Percentiles rank a stretch among this genome's conserved stretches.
phyloP scores from a whole-genome alignment of 202 grass and related monocot genomes.

The Miscanthus sacchariflorus region DNA sequence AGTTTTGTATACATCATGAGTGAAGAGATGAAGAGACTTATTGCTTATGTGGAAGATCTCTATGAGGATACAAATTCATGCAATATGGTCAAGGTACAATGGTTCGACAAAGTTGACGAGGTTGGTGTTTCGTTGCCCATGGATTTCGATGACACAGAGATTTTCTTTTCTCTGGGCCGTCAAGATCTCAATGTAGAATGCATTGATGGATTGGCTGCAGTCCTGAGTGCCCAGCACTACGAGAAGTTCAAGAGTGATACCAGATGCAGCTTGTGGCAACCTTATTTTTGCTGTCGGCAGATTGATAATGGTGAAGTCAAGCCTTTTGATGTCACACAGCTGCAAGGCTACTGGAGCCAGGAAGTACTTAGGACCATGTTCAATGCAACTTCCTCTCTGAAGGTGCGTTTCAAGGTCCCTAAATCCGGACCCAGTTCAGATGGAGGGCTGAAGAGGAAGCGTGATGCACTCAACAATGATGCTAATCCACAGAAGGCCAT shows the following conservation, averaged over 20 bases:
- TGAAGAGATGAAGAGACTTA: conserved; percentile 86
- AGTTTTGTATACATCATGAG: conserved; percentile 87
- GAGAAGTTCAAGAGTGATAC: conserved; percentile 69
- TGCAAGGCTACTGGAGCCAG: conserved; percentile 96
- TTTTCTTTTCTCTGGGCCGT: conserved; percentile 87
- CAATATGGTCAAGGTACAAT: conserved; percentile 83
- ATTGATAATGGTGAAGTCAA: conserved; percentile 76
- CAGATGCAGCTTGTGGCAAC: conserved; percentile 52
- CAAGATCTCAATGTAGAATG: conserved; percentile 97
- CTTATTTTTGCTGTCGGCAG: conserved; percentile 71
- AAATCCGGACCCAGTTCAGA: conserved; percentile 51
- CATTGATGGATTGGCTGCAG: conserved; percentile 91
- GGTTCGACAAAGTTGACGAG: conserved; percentile 94
- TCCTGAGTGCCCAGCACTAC: conserved; percentile 80
- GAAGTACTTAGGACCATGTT: conserved; percentile 76
- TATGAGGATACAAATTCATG: conserved; percentile 75
- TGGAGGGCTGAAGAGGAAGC: conserved; percentile 63
- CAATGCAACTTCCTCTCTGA: conserved; percentile 64
- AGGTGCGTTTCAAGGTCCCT: conserved; percentile 79
- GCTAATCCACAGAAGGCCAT: conserved; percentile 19
- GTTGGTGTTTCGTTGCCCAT: conserved; percentile 65
- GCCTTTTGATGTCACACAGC: conserved; percentile 80
- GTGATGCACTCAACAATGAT: conserved; percentile 19
- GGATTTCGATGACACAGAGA: conserved; percentile 69
- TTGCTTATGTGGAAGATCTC: conserved; percentile 96